Conservation (phyloP, 345 rosid genomes). For the Salix suchowensis region DNA sequence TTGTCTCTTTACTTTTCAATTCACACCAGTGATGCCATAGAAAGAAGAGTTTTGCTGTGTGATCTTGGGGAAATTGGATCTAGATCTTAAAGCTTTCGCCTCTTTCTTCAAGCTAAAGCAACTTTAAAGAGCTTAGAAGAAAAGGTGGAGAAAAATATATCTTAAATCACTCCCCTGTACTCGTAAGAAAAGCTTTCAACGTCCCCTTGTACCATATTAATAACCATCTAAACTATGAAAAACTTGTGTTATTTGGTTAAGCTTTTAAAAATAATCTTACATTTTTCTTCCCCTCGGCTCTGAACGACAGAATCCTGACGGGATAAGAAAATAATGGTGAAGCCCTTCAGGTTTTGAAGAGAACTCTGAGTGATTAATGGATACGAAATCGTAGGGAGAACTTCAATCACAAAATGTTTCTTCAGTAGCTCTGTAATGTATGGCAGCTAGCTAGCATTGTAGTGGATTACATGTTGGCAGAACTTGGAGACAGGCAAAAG, state of each 20-base stretch:
- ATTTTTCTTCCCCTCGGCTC: neutral
- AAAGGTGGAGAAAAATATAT: neutral
- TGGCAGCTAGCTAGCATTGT: neutral
- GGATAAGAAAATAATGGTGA: neutral
- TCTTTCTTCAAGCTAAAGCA: neutral
- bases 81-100: neutral
- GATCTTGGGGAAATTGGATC: constrained; percentile 5
- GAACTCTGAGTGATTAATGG: neutral
- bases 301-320: neutral
- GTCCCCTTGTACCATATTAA: no score
- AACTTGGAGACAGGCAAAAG: neutral
- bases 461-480: neutral
- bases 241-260: no score
- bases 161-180: neutral
- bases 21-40: neutral
- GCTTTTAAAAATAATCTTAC: no score
- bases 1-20: neutral
- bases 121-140: neutral
- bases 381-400: neutral
- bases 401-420: neutral
- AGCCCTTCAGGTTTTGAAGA: neutral
- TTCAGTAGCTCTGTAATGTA: neutral
- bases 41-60: neutral
- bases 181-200: no score
- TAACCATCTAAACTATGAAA: no score